Percentiles rank a stretch among this genome's conserved stretches.
Conservation (phyloP, 2,329 filamentous ascomycete genomes). For the Didymellaceae sp. region DNA sequence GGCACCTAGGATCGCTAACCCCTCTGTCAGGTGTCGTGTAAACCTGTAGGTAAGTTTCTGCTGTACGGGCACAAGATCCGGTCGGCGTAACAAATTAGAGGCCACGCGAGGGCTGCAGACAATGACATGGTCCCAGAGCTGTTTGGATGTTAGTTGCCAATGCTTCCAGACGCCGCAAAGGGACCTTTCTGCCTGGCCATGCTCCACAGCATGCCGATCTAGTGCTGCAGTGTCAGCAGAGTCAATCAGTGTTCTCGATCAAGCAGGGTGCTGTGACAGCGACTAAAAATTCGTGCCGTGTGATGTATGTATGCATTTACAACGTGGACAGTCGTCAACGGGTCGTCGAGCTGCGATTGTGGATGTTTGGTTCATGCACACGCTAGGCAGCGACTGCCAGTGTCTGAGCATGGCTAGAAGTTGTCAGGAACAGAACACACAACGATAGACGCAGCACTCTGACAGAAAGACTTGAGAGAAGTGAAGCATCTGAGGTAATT, state of each 20-base stretch:
- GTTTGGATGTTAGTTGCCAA: conserved; percentile 22
- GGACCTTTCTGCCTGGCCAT: conserved; percentile 28
- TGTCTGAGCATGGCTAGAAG: conserved; percentile 3
- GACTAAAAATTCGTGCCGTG: conserved; percentile 11
- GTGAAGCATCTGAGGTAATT: neutral
- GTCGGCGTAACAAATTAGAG: neutral
- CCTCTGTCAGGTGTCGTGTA: conserved; percentile 10
- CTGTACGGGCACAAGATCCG: neutral
- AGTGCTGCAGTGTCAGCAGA: conserved; percentile 34
- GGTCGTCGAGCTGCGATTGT: conserved; percentile 18
- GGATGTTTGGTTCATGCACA: conserved; percentile 29
- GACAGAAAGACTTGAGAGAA: neutral
- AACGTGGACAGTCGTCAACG: conserved; percentile 20
- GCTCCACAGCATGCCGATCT: conserved; percentile 24
- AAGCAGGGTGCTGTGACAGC: conserved; percentile 5
- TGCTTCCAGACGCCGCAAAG: conserved; percentile 20
- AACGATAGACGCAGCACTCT: neutral
- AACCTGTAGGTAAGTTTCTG: too few species aligned
- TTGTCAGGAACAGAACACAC: neutral
- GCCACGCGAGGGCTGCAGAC: conserved; percentile 8
- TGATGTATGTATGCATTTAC: conserved; percentile 18
- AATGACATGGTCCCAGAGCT: conserved; percentile 27
- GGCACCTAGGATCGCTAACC: conserved; percentile 1
- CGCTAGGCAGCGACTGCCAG: conserved; percentile 29
- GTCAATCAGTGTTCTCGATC: conserved; percentile 15